Base-by-base conservation (phyloP, 2,329 filamentous ascomycete genomes). In the Aspergillus costaricaensis region DNA sequence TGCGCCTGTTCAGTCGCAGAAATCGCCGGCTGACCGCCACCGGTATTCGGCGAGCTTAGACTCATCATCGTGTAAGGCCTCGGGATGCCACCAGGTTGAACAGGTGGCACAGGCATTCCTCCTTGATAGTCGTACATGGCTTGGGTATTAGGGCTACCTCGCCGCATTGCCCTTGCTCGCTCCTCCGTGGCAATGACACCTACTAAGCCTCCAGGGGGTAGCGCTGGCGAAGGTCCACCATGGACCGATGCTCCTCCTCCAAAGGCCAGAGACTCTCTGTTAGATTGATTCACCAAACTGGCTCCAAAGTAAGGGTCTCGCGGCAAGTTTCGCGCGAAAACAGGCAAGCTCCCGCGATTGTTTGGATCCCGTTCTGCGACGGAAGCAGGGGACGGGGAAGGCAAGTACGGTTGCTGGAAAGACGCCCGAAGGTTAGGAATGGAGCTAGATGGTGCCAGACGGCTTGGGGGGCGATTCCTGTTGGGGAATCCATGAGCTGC, bases 111-210 rank as follows among this genome's bases (percentile, higher is more conserved):
- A 17, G 68, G 66, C 65, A 79, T 74, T 17, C 73, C 74, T 49
- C 68, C 65, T 54, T 68, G 68, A 36, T 70, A 65, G 14, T 76
- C 73, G 30, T 73, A 72, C 74, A 79, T 82, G 75, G 64, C 79
- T 52, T 89, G 87, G 17, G 86, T 75, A 61, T 89, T 90, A 3
- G 91, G 91, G 69, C 89, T 95, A 36, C 91, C 91, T 70, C 92
- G 83, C 67, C 92, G 84, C 81, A 91, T 82, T 30, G 91, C 91
- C 65, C 88, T 85, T 43, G 89, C 89, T 51, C 91, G 85, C 74
- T 96, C 92, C 76, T 96, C 92, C 55, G 82, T 90, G 36, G 91
- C 91, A 76, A 96, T 96, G 8, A 96, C 91, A 9, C 92, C 92
- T 19, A 96, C 89, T 10, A 96, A 82, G 10, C 92, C 92, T 44